A percentile compares a stretch with the other conserved stretches of the same genome.
Evolutionary conservation across 352 stramenopile genomes (phyloP).

Genomic region (Phytophthora chlamydospora): DNA sequence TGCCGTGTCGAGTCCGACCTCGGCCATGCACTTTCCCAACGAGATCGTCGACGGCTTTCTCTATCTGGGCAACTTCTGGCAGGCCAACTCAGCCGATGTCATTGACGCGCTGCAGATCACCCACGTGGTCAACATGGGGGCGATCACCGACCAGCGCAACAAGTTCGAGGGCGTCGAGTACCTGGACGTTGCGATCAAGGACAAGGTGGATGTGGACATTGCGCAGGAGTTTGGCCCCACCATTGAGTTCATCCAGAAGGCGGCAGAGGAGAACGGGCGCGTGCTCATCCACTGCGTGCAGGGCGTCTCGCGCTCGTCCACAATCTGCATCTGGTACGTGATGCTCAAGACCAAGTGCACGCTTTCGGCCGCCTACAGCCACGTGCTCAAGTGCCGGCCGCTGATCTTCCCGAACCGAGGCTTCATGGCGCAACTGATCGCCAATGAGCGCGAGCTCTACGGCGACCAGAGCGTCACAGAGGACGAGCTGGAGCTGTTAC

Average conservation of each 20-base stretch:
- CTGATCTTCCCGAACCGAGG: conserved; percentile 83
- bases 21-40: conserved; percentile 65
- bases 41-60: conserved; percentile 79
- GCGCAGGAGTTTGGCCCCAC: conserved; percentile 52
- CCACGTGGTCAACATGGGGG: conserved; percentile 78
- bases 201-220: conserved; percentile 70
- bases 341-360: conserved; percentile 78
- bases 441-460: conserved; percentile 69
- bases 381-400: conserved; percentile 77
- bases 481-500: conserved; percentile 72
- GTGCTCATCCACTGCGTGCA: conserved; percentile 88
- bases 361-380: conserved; percentile 76
- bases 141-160: conserved; percentile 62
- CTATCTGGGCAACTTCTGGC: conserved; percentile 83
- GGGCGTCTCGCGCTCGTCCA: conserved; percentile 78
- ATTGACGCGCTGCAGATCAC: conserved; percentile 68
- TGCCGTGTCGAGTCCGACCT: conserved; percentile 11
- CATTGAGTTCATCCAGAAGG: conserved; percentile 63
- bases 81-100: conserved; percentile 67
- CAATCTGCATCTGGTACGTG: conserved; percentile 82
- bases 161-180: conserved; percentile 64
- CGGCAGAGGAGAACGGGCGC: conserved; percentile 33
- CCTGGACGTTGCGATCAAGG: conserved; percentile 65
- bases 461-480: conserved; percentile 65
- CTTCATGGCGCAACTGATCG: conserved; percentile 83